Percentiles rank a stretch among this genome's conserved stretches.
phyloP scores from a whole-genome alignment of 2,329 filamentous ascomycete genomes.

The Aspergillus arachidicola region DNA sequence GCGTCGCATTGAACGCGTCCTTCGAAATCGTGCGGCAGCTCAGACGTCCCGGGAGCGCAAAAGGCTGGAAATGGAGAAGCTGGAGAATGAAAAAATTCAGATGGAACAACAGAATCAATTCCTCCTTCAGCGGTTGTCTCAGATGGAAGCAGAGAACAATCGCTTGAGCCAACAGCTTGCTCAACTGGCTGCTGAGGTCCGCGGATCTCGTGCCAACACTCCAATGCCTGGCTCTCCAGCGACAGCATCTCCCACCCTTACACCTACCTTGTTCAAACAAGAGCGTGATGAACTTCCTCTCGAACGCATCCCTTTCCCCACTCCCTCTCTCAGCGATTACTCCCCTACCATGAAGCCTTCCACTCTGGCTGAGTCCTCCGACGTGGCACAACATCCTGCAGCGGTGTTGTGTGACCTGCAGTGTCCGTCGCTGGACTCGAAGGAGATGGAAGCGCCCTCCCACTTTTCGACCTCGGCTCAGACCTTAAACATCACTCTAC shows the following conservation, averaged over 20 bases:
- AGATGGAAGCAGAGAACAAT: constrained; percentile 60
- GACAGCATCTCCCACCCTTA: constrained; percentile 42
- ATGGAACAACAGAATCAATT: constrained; percentile 73
- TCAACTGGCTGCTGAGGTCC: constrained; percentile 51
- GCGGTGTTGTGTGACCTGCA: constrained; percentile 99
- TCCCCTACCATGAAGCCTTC: constrained; percentile 44
- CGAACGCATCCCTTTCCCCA: constrained; percentile 44
- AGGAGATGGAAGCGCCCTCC: constrained; percentile 51
- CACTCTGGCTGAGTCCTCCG: constrained; percentile 64
- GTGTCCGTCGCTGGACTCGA: constrained; percentile 83
- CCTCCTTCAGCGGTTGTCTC: constrained; percentile 64
- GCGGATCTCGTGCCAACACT: constrained; percentile 42
- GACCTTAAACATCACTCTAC: constrained; percentile 52
- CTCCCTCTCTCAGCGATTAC: constrained; percentile 42
- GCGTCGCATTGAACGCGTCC: constrained; percentile 92
- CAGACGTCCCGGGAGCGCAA: constrained; percentile 96
- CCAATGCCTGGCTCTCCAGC: constrained; percentile 40
- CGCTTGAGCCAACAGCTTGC: constrained; percentile 54
- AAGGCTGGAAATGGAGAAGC: constrained; percentile 81
- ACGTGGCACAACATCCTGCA: constrained; percentile 99
- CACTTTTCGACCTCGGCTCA: constrained; percentile 44
- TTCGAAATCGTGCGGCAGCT: constrained; percentile 91
- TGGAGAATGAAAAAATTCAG: constrained; percentile 66
- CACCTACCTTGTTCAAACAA: constrained; percentile 47
- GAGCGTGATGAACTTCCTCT: constrained; percentile 45